These are phyloP conservation scores for Sarocladium kiliense DNA, from an alignment of 2,329 filamentous ascomycete genomes.

Conservation along the genomic window DNA sequence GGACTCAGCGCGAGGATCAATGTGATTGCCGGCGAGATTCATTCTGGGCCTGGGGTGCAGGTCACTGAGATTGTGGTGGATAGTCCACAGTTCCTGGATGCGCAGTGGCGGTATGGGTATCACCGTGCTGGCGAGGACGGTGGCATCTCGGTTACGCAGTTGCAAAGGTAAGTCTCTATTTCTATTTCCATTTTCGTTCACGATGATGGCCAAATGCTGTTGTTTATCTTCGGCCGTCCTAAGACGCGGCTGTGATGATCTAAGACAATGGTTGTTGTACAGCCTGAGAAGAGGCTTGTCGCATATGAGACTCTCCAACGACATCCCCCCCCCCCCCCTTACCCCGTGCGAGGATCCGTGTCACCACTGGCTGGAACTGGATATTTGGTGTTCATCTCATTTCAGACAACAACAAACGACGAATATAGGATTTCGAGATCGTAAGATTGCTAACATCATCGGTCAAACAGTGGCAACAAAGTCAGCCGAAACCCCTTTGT, in stretches of 20 bases:
- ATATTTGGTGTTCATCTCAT: background rate
- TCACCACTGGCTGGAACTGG: background rate
- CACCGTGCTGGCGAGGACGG: slow-evolving; percentile 63
- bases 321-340: background rate
- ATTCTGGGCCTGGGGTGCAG: slow-evolving; percentile 57
- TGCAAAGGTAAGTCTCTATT: slow-evolving; percentile 75
- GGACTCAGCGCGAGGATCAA: slow-evolving; percentile 65
- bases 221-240: no score
- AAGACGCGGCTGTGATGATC: background rate
- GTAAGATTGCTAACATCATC: slow-evolving; percentile 8
- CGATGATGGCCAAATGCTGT: no score
- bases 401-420: slow-evolving; percentile 1
- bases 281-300: background rate
- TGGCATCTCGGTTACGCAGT: slow-evolving; percentile 76
- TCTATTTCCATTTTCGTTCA: no score
- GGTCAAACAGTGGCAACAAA: slow-evolving; percentile 33
- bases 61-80: slow-evolving; percentile 73
- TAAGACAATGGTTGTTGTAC: background rate
- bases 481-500: slow-evolving; percentile 73
- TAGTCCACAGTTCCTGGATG: slow-evolving; percentile 85
- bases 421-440: background rate
- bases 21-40: slow-evolving; percentile 53
- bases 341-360: background rate
- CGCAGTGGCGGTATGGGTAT: slow-evolving; percentile 84
- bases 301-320: background rate